Conservation (phyloP, 2,329 filamentous ascomycete genomes). For the Aspergillus oerlinghausenensis region DNA sequence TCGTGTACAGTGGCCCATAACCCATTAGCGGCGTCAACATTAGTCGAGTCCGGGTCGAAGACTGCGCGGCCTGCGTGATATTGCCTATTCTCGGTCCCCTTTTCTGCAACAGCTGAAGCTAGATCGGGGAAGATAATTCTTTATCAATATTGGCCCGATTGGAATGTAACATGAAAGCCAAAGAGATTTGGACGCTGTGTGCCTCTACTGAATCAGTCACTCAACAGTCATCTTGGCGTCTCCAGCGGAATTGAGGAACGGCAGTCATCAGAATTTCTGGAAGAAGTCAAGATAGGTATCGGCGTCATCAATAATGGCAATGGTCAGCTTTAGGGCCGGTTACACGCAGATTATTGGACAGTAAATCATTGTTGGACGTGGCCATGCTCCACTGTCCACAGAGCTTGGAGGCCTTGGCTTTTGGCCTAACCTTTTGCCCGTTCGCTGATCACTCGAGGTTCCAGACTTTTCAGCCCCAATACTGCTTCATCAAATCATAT, state of each 20-base stretch:
- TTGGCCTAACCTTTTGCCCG: neutral
- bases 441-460: no score
- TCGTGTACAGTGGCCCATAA: neutral
- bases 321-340: neutral
- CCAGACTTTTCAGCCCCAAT: neutral
- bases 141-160: neutral
- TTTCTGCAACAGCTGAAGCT: neutral
- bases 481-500: neutral
- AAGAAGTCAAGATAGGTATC: neutral
- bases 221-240: neutral
- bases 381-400: neutral
- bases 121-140: neutral
- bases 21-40: neutral
- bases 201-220: neutral
- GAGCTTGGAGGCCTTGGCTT: neutral
- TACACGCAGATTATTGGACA: neutral
- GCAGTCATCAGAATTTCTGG: neutral
- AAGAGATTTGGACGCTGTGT: neutral
- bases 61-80: neutral
- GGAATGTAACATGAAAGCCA: neutral
- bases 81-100: neutral
- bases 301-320: neutral
- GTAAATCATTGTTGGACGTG: neutral
- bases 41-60: neutral
- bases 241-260: neutral